Conservation (phyloP, 1,284 basidiomycete genomes). For the Irpex rosettiformis region DNA sequence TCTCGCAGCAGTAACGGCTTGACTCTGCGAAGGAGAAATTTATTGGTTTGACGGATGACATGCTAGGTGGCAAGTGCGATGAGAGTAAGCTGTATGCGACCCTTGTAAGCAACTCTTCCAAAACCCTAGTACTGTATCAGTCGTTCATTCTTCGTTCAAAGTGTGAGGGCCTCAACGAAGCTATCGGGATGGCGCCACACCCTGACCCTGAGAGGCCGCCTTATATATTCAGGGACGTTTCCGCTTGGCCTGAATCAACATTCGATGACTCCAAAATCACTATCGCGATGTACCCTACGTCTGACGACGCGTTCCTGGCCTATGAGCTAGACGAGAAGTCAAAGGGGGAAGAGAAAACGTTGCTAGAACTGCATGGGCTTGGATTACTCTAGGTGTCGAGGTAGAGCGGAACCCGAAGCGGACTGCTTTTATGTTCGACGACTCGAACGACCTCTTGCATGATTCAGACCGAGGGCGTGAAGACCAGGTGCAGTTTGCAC, state of each 20-base stretch:
- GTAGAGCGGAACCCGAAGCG: neutral
- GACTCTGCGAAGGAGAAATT: neutral
- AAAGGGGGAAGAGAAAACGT: neutral
- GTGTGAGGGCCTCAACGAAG: neutral
- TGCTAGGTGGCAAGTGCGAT: neutral
- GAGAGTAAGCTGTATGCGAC: neutral
- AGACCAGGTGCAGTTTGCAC: neutral
- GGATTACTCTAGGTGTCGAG: constrained; percentile 3
- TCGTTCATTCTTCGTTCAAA: neutral
- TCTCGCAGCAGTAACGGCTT: neutral
- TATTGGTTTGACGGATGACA: neutral
- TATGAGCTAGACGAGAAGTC: neutral
- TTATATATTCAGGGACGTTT: neutral
- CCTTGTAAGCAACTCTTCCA: neutral
- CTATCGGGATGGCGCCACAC: neutral
- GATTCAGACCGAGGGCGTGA: neutral
- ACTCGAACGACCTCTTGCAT: neutral
- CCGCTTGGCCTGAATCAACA: neutral
- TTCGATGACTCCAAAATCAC: neutral
- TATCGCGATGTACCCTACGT: neutral
- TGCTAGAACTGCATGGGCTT: neutral
- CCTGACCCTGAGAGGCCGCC: neutral
- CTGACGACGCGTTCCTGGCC: neutral
- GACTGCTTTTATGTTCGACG: neutral
- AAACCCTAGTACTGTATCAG: neutral